Evolutionary conservation across 1,139 yeast species (phyloP).

Genomic region (Nematodospora anomalae): DNA sequence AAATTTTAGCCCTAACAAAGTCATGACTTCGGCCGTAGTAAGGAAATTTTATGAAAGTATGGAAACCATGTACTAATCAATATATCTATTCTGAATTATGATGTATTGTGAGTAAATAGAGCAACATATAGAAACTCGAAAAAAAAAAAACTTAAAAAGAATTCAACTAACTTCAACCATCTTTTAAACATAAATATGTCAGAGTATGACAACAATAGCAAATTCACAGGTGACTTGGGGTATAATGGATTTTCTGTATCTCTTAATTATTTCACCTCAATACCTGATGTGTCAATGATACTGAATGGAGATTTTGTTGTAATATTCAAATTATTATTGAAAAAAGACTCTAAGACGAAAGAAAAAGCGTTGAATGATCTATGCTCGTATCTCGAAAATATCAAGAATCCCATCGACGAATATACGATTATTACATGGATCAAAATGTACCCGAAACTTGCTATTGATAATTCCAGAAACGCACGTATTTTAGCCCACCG

Average conservation of each 20-base stretch:
- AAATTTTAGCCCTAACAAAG: slow-evolving; percentile 49
- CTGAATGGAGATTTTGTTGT: slow-evolving; percentile 59
- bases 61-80: too few species aligned
- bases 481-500: slow-evolving; percentile 65
- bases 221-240: slow-evolving; percentile 28
- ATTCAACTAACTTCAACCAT: not conserved
- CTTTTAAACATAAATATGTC: not conserved
- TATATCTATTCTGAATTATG: not conserved
- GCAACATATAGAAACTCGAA: not conserved
- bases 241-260: slow-evolving; percentile 66
- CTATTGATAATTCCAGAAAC: slow-evolving; percentile 65
- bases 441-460: slow-evolving; percentile 76
- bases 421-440: slow-evolving; percentile 67
- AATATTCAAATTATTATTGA: slow-evolving; percentile 70
- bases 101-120: not conserved
- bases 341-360: slow-evolving; percentile 79
- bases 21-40: slow-evolving; percentile 12
- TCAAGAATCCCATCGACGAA: slow-evolving; percentile 35
- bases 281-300: slow-evolving; percentile 69
- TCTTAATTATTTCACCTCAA: slow-evolving; percentile 71
- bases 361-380: slow-evolving; percentile 75
- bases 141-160: too few species aligned
- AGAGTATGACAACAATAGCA: not conserved
- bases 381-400: slow-evolving; percentile 1
- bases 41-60: slow-evolving; percentile 9